Base-by-base conservation (phyloP, 2,329 filamentous ascomycete species). In the Pseudogymnoascus sp. region DNA sequence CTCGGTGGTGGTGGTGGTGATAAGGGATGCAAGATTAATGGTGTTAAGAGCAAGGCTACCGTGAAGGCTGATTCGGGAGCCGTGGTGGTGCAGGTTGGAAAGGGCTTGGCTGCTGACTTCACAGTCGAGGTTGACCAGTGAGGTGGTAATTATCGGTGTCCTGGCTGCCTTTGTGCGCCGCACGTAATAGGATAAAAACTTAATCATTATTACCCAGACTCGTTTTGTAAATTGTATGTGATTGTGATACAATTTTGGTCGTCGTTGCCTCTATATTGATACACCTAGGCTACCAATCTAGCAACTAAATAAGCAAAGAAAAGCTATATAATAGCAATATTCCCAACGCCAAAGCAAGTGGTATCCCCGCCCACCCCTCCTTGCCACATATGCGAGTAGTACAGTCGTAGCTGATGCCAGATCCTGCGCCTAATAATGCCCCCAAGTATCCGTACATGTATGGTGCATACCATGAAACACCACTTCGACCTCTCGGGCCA, bases 101-200 rank as follows among this genome's bases (percentile, higher is more conserved):
- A 66, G 59, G 15, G 51, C 5, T 17, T 68, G 17, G 59, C 51
- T 10, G 55, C 55, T n/a, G 65, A 67, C 36, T 65, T 68, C 25
- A 38, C 39, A 5, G 27, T 64, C 21, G 58, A 59, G 39, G 58
- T 65, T 27, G 29, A 61, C 8, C 27, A 31, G n/a, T 33, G 4
- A 55, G n/a, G 15, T 55, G 15, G 48, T 55, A 55, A 33, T 55
- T 55, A 9, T 55, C n/a, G 48, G 29, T 55, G 48, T 9, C 15
- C 27, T 51, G 44, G 27, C 25, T 51, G 25, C 25, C 12, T n/a
- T 29, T 38, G 29, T 55, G 10, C 29, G 15, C 29, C n/a, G 1
- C 27, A 55, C 48, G 29, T 55, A 35, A 55, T 55, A 55, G 29
- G 48, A 55, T 55, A 55, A 33, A 35, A 55, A 17, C 3, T 35